Evolutionary conservation across 305 asterid species (phyloP).

Genomic region (Rubia occidens): DNA sequence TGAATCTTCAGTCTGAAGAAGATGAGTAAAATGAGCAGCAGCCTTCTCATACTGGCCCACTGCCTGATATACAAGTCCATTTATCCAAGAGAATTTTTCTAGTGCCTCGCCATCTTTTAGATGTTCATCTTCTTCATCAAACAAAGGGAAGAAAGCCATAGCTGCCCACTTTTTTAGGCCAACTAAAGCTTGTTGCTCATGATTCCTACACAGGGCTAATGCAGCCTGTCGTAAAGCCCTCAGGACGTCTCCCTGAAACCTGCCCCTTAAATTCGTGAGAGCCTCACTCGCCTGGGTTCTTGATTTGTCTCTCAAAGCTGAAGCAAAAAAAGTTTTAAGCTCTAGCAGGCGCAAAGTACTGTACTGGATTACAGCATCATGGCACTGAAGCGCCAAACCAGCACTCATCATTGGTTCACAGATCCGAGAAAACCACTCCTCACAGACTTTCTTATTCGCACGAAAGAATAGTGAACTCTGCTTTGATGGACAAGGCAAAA

Average conservation of each 20-base stretch:
- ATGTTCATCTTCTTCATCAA: constrained; percentile 48
- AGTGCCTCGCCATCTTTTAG: constrained; percentile 34
- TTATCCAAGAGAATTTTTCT: constrained; percentile 75
- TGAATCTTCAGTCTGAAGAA: constrained; percentile 77
- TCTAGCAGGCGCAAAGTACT: constrained; percentile 67
- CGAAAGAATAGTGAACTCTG: constrained; percentile 83
- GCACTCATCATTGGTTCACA: constrained; percentile 99
- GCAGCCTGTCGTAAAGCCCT: constrained; percentile 56
- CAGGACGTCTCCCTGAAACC: constrained; percentile 63
- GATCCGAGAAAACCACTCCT: constrained; percentile 99
- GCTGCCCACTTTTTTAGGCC: constrained; percentile 91
- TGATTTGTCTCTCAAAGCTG: constrained; percentile 61
- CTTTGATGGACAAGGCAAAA: constrained; percentile 69
- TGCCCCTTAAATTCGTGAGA: constrained; percentile 48
- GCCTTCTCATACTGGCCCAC: constrained; percentile 95
- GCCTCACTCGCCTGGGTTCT: constrained; percentile 57
- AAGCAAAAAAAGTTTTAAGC: constrained; percentile 48
- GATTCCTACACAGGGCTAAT: constrained; percentile 70
- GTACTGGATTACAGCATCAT: constrained; percentile 78
- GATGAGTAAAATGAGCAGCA: constrained; percentile 81
- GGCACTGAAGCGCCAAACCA: constrained; percentile 87
- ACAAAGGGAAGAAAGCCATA: constrained; percentile 58
- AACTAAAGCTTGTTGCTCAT: constrained; percentile 68
- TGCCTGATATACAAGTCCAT: constrained; percentile 87
- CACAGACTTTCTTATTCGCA: constrained; percentile 95